These are phyloP conservation scores for Breviolum minutum DNA, from an alignment of 73 alveolate species.

Conservation along the genomic window DNA sequence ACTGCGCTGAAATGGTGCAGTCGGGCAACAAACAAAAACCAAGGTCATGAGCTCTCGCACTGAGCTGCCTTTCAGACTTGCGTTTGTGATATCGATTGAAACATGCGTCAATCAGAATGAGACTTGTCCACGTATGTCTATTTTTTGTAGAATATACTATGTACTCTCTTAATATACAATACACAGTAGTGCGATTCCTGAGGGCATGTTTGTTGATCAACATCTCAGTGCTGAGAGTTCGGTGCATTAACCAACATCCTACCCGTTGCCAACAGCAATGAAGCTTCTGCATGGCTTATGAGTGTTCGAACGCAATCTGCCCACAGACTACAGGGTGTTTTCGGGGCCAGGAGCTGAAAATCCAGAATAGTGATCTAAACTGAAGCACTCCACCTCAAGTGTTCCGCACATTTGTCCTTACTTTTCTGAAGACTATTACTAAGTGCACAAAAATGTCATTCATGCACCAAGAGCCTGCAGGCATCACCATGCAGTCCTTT, in stretches of 20 bases:
- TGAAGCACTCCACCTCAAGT: too few relatives aligned
- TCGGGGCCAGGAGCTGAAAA: neutral
- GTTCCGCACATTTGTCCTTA: too few relatives aligned
- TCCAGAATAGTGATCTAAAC: too few relatives aligned
- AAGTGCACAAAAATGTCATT: neutral
- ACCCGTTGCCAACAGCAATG: slow-evolving; percentile 61
- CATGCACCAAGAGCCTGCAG: neutral
- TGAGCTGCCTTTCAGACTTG: neutral
- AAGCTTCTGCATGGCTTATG: slow-evolving; percentile 28
- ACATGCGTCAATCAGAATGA: too few relatives aligned
- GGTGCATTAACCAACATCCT: slow-evolving; percentile 24
- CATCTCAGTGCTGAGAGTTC: neutral
- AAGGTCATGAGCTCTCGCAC: neutral
- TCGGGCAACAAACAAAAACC: neutral
- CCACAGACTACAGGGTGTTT: neutral
- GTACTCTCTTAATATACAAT: too few relatives aligned
- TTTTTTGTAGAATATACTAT: too few relatives aligned
- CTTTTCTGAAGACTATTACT: too few relatives aligned
- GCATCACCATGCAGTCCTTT: slow-evolving; percentile 52
- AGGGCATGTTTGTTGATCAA: neutral
- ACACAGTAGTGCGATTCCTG: too few relatives aligned
- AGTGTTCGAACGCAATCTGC: neutral
- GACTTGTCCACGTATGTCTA: too few relatives aligned
- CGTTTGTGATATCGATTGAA: neutral
- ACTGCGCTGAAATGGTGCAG: neutral